A percentile compares a stretch with the other conserved stretches of the same genome.
Evolutionary conservation across 768 basidiomycete genomes (phyloP).

Genomic region (Ephemerocybe angulata): DNA sequence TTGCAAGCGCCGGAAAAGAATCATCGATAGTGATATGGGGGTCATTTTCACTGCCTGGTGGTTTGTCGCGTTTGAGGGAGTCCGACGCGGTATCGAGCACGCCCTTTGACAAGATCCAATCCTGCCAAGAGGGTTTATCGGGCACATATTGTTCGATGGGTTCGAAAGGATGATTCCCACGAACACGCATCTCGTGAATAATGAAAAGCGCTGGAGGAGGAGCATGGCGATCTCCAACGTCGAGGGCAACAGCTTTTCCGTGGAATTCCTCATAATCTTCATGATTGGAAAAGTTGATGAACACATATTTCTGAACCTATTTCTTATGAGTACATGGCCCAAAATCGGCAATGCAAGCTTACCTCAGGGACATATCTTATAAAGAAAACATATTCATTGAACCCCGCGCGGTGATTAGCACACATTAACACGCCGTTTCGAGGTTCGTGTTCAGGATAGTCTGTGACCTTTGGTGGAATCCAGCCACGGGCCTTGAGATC

Average conservation of each 20-base stretch:
- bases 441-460: conserved; percentile 17
- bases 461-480: conserved; percentile 19
- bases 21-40: too few species aligned
- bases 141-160: conserved; percentile 15
- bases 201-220: conserved; percentile 32
- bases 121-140: conserved; percentile 20
- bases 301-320: conserved; percentile 22
- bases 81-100: conserved; percentile 14
- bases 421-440: conserved; percentile 22
- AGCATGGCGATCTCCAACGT: conserved; percentile 23
- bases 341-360: conserved; percentile 15
- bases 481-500: conserved; percentile 18
- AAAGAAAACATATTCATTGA: conserved; percentile 20
- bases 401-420: conserved; percentile 12
- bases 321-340: conserved; percentile 14
- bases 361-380: conserved; percentile 25
- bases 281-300: conserved; percentile 26
- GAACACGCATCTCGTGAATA: conserved; percentile 35
- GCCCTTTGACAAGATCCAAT: conserved; percentile 20
- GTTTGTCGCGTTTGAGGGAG: conserved; percentile 15
- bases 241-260: conserved; percentile 32
- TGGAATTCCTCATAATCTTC: conserved; percentile 20
- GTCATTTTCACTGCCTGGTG: conserved; percentile 8
- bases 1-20: not conserved
- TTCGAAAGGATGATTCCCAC: conserved; percentile 26